Evolutionary conservation across 176 grass and related monocot species (phyloP).

Genomic region (Bonia amplexicaulis): DNA sequence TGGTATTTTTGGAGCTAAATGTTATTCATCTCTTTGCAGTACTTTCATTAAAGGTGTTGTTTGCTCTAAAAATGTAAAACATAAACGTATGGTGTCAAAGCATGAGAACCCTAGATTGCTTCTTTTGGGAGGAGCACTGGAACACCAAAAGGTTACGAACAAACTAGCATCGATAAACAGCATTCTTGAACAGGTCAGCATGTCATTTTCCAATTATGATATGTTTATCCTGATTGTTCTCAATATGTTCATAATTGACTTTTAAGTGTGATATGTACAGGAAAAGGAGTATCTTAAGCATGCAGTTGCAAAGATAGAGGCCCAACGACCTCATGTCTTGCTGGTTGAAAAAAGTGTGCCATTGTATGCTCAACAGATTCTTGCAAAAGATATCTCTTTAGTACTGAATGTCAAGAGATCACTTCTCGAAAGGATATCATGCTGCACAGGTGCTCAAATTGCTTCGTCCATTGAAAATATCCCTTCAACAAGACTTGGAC

Average conservation of each 20-base stretch:
- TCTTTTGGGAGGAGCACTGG: conserved; percentile 90
- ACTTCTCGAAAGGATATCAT: conserved; percentile 89
- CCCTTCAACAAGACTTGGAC: conserved; percentile 54
- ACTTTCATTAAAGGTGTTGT: conserved; percentile 88
- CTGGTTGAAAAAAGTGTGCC: conserved; percentile 96
- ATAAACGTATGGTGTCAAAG: conserved; percentile 93
- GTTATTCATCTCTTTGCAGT: conserved; percentile 53
- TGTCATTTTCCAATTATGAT: conserved; percentile 5
- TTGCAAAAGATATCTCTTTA: conserved; percentile 87
- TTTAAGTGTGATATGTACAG: conserved; percentile 39
- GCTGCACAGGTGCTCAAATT: conserved; percentile 83
- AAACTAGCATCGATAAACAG: conserved; percentile 78
- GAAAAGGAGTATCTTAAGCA: conserved; percentile 83
- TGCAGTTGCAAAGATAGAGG: conserved; percentile 70
- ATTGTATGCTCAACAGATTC: conserved; percentile 77
- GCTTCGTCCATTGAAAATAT: conserved; percentile 61
- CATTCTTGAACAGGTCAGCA: conserved; percentile 68
- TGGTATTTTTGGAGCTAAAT: conserved; percentile 38
- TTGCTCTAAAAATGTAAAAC: conserved; percentile 99
- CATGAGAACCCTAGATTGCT: conserved; percentile 88
- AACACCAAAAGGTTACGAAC: conserved; percentile 81
- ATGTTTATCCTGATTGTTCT: conserved; percentile 20
- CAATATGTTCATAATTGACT: conserved; percentile 18
- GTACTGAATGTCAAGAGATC: conserved; percentile 88
- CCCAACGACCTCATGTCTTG: conserved; percentile 73